Percentiles rank a stretch among this genome's conserved stretches.
These are phyloP conservation scores for Aspergillus luchuensis DNA, from an alignment of 2,329 filamentous ascomycete genomes.

Conservation along the genomic window DNA sequence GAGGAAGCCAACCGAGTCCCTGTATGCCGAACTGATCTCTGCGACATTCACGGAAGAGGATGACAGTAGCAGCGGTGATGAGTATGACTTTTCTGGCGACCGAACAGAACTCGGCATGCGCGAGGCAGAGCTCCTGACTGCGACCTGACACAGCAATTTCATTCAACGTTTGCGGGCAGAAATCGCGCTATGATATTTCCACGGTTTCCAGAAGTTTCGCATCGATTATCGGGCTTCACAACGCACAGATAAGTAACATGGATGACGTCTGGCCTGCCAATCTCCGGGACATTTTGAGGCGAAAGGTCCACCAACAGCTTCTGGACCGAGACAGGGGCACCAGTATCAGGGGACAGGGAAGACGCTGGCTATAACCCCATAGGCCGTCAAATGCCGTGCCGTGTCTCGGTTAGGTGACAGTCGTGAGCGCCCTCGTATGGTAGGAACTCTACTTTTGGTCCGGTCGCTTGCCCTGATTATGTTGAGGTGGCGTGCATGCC, in stretches of 20 bases:
- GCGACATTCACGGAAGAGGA: neutral
- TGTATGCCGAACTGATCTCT: neutral
- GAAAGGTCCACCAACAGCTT: neutral
- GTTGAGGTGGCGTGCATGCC: neutral
- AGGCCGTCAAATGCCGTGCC: neutral
- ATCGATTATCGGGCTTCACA: neutral
- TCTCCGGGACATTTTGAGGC: neutral
- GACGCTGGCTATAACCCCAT: too few species aligned
- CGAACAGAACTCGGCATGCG: neutral
- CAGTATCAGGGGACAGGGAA: neutral
- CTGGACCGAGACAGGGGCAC: neutral
- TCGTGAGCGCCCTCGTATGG: neutral
- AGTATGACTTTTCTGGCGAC: neutral
- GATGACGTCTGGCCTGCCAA: neutral
- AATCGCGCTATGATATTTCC: neutral
- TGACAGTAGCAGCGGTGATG: neutral
- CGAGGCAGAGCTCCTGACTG: neutral
- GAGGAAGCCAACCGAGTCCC: neutral
- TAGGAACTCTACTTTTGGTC: too few species aligned
- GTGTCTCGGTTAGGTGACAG: neutral
- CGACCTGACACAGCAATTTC: neutral
- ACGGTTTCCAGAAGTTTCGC: neutral
- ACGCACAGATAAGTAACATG: neutral
- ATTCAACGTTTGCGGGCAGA: neutral
- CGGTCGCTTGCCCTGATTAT: neutral